These are phyloP conservation scores for Yamadazyma spencermartinsiae DNA, from an alignment of 1,139 yeast genomes.

Conservation along the genomic window DNA sequence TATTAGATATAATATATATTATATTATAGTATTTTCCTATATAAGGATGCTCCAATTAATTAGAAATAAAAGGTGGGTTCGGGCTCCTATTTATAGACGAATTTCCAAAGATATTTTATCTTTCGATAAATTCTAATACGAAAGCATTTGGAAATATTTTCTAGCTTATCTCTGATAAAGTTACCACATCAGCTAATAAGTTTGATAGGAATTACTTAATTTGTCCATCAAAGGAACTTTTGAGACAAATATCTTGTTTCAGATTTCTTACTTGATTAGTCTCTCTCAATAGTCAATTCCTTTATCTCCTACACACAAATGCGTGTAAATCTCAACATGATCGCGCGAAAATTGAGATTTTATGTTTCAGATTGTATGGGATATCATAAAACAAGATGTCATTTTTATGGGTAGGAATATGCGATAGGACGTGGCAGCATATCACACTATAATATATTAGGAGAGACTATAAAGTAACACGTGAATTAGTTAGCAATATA, in stretches of 20 bases:
- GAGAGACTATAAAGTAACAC: too few species aligned
- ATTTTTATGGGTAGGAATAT: too few species aligned
- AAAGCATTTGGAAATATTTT: neutral
- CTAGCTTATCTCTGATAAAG: neutral
- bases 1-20: neutral
- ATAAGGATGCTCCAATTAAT: neutral
- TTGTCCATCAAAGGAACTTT: neutral
- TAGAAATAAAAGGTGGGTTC: neutral
- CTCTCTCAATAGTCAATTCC: neutral
- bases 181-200: neutral
- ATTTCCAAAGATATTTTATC: neutral
- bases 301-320: neutral
- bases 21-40: neutral
- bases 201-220: neutral
- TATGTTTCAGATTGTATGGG: too few species aligned
- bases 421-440: too few species aligned
- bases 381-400: too few species aligned
- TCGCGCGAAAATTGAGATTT: too few species aligned
- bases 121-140: neutral
- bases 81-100: neutral
- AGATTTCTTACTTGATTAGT: neutral
- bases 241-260: neutral
- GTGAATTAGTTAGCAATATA: too few species aligned
- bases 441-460: too few species aligned
- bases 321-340: neutral